Evolutionary conservation across 2,329 filamentous ascomycete genomes (phyloP), one percentile per base, ranked within the genome.

Genomic region (Aureobasidium sp.): DNA sequence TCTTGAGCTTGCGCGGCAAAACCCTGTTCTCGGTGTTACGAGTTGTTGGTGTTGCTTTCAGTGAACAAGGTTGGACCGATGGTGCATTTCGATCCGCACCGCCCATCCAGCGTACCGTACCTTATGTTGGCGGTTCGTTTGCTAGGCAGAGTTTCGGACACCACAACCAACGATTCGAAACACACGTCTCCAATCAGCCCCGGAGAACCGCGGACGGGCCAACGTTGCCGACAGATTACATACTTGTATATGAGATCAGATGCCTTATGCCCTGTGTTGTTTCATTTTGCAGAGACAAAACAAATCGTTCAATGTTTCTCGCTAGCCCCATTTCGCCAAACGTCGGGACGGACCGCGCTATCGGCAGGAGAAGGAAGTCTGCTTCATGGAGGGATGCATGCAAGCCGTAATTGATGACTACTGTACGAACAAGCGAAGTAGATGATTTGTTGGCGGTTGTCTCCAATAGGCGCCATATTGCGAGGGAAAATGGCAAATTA

Each of bases 1-100:
- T 21, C 12, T 27, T 22, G 19, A 48, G 44, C 44, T 38, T 48
- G 44, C 44, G 44, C 44, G 44, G 44, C 32, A 45, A 34, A 44
- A 27, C n/a, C 19, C 27, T 32, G 17, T 24, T 16, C 6, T 7
- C 27, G 34, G 42, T 34, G 27, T 45, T 34, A 45, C 41, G 27
- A 45, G 32, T 16, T 35, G 32, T 5, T 14, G 32, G 10, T n/a
- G 32, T 35, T 14, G 32, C 32, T 16, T n/a, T 11, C n/a, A 5
- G 8, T 32, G 35, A 50, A 39, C 45, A 50, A 50, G 45, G 45
- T 50, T 50, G 45, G 34, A 50, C 34, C 34, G 45, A 30, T 34
- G 45, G 45, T 50, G n/a, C n/a, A 22, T 22, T 40, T 32, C 48
- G 48, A 40, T 34, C 48, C 48, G 48, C 48, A 41, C 48, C 48